Evolutionary conservation across 2,329 filamentous ascomycete genomes (phyloP), one percentile per base, ranked within the genome.

Genomic region (Penicillium sp.): DNA sequence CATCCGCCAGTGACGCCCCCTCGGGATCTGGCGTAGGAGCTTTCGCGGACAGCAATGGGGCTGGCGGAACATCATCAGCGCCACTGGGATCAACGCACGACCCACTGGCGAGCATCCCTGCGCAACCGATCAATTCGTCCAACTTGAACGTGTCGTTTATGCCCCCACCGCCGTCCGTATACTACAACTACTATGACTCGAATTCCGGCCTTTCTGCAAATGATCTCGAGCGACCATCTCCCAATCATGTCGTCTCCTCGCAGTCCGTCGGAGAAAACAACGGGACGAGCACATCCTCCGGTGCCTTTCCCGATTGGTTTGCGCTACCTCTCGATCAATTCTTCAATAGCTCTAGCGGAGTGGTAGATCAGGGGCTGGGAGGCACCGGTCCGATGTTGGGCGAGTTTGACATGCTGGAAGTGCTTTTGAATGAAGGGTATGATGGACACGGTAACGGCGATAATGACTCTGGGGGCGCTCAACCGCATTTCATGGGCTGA

Each of bases 311-410:
- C 36, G 80, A 83, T 62, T 84, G 81, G 81, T 72, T 83, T 43
- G 76, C 80, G 0, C 61, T 83, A n/a, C 79, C 80, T 1, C 69
- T 84, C 3, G 79, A 83, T 61, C 78, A 79, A 38, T 73, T 83
- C 50, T 73, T 82, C 46, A 76, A 76, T 53, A 72, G 65, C 45
- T 70, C 70, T 12, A 69, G 67, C 8, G 66, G 66, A 2, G 67
- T 65, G 4, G 72, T 75, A 37, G 71, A 75, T 51, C 76, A 77
- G 58, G 78, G 77, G 9, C 74, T 78, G 1, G 79, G 81, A 46
- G 79, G 82, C 24, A 80, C 76, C 18, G 81, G 81, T 0, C 80
- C 80, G n/a, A 80, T 81, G 65, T 71, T 84, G 11, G 79, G 78
- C 2, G 78, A 73, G 39, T 72, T 72, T 46, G 73, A 75, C 48